Percentiles rank a stretch among this genome's conserved stretches.
These are phyloP conservation scores for Cladophialophora yegresii DNA, from an alignment of 2,329 filamentous ascomycete species.

Conservation along the genomic window DNA sequence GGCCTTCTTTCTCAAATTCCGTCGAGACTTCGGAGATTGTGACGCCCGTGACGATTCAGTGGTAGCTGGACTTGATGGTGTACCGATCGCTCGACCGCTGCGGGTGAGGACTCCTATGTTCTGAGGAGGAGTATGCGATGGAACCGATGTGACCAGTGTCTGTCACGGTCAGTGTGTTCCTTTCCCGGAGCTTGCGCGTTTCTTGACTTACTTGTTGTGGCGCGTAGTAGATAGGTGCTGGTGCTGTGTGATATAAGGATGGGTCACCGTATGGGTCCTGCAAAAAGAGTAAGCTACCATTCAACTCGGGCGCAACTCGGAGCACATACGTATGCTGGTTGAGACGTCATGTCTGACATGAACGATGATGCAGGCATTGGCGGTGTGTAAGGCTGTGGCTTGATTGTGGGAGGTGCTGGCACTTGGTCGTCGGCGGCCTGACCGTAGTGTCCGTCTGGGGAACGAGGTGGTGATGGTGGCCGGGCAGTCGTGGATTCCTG, in stretches of 20 bases:
- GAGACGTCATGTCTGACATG: conserved; percentile 15
- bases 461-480: conserved; percentile 35
- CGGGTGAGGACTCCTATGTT: conserved; percentile 31
- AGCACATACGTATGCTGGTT: conserved; percentile 32
- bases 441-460: conserved; percentile 30
- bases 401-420: conserved; percentile 5
- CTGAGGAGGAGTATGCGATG: conserved; percentile 26
- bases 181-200: background rate
- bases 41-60: conserved; percentile 30
- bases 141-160: conserved; percentile 25
- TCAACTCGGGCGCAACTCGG: background rate
- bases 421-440: conserved; percentile 18
- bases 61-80: conserved; percentile 27
- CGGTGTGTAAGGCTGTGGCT: conserved; percentile 29
- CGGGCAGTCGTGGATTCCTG: conserved; percentile 17
- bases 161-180: conserved; percentile 22
- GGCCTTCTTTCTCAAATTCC: conserved; percentile 34
- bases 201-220: conserved; percentile 30
- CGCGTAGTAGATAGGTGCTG: conserved; percentile 29
- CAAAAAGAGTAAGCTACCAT: conserved; percentile 19
- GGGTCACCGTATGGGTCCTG: conserved; percentile 35
- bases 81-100: conserved; percentile 34
- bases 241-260: conserved; percentile 31
- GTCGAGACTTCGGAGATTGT: conserved; percentile 44
- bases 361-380: conserved; percentile 25